Conservation (phyloP, 2,329 filamentous ascomycete species). For the Incumbomyces lentus region DNA sequence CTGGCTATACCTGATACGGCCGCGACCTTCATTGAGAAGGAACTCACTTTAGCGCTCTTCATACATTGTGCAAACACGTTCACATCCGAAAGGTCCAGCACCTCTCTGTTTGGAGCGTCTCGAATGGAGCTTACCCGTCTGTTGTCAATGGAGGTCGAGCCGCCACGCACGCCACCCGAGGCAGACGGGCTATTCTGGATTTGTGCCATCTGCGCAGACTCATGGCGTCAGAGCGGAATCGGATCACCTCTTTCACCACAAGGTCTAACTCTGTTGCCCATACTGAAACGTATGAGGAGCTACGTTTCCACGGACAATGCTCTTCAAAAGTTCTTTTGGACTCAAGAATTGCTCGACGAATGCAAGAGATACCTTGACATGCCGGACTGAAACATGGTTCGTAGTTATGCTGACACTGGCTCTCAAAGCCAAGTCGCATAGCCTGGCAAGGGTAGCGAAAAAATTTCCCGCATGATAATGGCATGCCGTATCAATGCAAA, state of each 20-base stretch:
- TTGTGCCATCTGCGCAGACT: conserved; percentile 4
- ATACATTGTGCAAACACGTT: conserved; percentile 4
- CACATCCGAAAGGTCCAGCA: conserved; percentile 1
- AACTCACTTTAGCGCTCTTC: conserved; percentile 1
- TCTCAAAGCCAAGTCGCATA: no score
- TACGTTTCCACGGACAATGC: not conserved
- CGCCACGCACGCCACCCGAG: not conserved
- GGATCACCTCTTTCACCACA: not conserved
- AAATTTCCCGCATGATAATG: no score
- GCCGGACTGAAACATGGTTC: no score
- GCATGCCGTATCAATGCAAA: no score
- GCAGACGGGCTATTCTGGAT: conserved; percentile 4
- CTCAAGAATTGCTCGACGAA: conserved; percentile 2
- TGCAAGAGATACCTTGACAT: conserved; percentile 4
- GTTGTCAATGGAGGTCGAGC: not conserved
- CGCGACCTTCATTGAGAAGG: conserved; percentile 1
- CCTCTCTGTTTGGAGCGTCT: not conserved
- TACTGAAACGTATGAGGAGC: not conserved
- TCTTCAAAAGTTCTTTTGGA: conserved; percentile 6
- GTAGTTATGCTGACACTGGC: no score
- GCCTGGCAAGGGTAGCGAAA: no score
- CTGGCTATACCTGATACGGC: not conserved
- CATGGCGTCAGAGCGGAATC: not conserved
- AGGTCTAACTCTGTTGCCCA: not conserved
- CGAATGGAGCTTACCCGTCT: conserved; percentile 5